Evolutionary conservation across 768 basidiomycete genomes (phyloP).

Genomic region (Mycena albidolilacea): DNA sequence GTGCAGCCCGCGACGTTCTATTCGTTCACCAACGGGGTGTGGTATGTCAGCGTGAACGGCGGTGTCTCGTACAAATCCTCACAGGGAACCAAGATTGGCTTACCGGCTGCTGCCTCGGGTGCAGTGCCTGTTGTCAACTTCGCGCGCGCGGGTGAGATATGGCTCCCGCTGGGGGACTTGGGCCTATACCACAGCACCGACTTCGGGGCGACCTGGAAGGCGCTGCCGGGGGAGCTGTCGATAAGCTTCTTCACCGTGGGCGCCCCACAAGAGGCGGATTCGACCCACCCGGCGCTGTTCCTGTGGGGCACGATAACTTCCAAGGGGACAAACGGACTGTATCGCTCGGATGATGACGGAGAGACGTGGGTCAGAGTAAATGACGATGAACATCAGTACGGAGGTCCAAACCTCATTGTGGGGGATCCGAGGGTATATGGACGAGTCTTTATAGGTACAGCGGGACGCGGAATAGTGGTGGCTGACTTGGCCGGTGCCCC

Average conservation of each 20-base stretch:
- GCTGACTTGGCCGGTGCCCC: constrained; percentile 15
- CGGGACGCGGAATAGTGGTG: constrained; percentile 20
- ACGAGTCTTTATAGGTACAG: constrained; percentile 21
- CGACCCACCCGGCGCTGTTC: constrained; percentile 16
- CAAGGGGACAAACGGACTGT: constrained; percentile 17
- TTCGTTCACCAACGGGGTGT: constrained; percentile 17
- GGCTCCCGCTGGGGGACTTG: constrained; percentile 17
- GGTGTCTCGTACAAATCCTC: constrained; percentile 19
- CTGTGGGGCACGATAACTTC: constrained; percentile 19
- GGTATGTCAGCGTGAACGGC: constrained; percentile 22
- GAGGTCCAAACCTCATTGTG: constrained; percentile 22
- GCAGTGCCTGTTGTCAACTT: constrained; percentile 20
- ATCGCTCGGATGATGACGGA: constrained; percentile 22
- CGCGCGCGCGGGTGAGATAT: constrained; percentile 18
- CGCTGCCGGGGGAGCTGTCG: constrained; percentile 17
- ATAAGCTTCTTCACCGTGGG: constrained; percentile 20
- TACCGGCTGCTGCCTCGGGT: constrained; percentile 18
- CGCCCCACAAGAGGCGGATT: constrained; percentile 19
- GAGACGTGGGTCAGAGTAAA: constrained; percentile 22
- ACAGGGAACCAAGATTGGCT: constrained; percentile 24
- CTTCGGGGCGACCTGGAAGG: constrained; percentile 19
- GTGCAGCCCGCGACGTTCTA: constrained; percentile 20
- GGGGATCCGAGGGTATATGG: constrained; percentile 19
- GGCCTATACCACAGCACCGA: constrained; percentile 18
- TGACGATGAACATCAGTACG: constrained; percentile 19